These are phyloP conservation scores for Aspergillus vadensis DNA, from an alignment of 2,329 filamentous ascomycete genomes.

Conservation along the genomic window DNA sequence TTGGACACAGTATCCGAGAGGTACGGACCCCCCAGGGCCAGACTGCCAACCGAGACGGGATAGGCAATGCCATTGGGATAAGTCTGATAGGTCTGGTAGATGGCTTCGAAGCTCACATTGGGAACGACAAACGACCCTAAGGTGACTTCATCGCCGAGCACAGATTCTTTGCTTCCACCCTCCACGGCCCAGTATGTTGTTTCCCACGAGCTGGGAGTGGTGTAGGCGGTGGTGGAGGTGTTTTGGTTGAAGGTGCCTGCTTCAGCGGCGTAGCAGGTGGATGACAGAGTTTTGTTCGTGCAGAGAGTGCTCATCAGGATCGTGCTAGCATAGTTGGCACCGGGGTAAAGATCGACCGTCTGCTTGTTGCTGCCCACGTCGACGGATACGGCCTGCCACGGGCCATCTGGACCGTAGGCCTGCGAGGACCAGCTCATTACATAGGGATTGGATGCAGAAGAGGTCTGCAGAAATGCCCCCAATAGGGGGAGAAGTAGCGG, in stretches of 20 bases:
- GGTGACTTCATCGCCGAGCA: slow-evolving; percentile 14
- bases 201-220: slow-evolving; percentile 12
- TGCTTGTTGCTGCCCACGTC: slow-evolving; percentile 21
- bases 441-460: slow-evolving; percentile 13
- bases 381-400: slow-evolving; percentile 29
- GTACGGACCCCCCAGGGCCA: slow-evolving; percentile 21
- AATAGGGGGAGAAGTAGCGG: slow-evolving; percentile 3
- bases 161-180: slow-evolving; percentile 14
- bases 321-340: slow-evolving; percentile 17
- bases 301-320: slow-evolving; percentile 22
- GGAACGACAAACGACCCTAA: slow-evolving; percentile 12
- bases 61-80: slow-evolving; percentile 24
- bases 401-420: slow-evolving; percentile 29
- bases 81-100: slow-evolving; percentile 24
- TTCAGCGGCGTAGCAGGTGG: slow-evolving; percentile 19
- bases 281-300: slow-evolving; percentile 16
- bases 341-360: slow-evolving; percentile 22
- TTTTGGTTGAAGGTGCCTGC: slow-evolving; percentile 18
- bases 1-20: slow-evolving; percentile 6
- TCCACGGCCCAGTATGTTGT: slow-evolving; percentile 19
- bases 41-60: slow-evolving; percentile 22
- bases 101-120: slow-evolving; percentile 21
- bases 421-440: slow-evolving; percentile 21
- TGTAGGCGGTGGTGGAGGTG: slow-evolving; percentile 15
- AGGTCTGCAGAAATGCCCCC: background rate